Evolutionary conservation across 108 stramenopile species (phyloP), one percentile per base, ranked within the genome.

Genomic region (Nannochloropsis salina): DNA sequence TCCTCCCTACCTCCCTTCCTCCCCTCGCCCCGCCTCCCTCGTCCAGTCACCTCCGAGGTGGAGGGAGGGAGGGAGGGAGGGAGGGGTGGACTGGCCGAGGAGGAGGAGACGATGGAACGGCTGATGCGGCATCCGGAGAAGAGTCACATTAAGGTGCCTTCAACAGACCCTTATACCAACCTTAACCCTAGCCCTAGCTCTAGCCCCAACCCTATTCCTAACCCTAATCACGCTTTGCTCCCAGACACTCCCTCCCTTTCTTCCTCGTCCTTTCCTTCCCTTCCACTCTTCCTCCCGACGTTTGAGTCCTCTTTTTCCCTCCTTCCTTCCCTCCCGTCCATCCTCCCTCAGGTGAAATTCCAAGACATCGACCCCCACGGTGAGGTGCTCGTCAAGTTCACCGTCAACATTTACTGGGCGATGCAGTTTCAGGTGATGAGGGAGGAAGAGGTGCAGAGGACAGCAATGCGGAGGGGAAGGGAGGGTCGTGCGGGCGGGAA

Each of bases 141-240:
- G 61, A 74, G 61, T n/a, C 61, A 74, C 61, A 74, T 74, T n/a
- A 74, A 74, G 61, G 61, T 74, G n/a, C n/a, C n/a, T n/a, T n/a
- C 47, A 51, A 51, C 12, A 10, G 47, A 51, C 47, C 9, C 47
- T 51, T 12, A 12, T 51, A 9, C 12, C 12, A 9, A 9, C 47
- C 12, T 12, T 12, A 9, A 10, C 61, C 61, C 4, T 74, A 15
- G 20, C 61, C n/a, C 61, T n/a, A 2, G 15, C 61, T n/a, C 61
- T 74, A n/a, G n/a, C n/a, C n/a, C n/a, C n/a, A n/a, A n/a, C n/a
- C n/a, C n/a, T n/a, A n/a, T n/a, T n/a, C n/a, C n/a, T n/a, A n/a
- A n/a, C n/a, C 61, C 5, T n/a, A 74, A 5, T 74, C 61, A 74
- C n/a, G 10, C 47, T 12, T 51, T 51, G 9, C 47, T 12, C 47